phyloP scores from a whole-genome alignment of 163 green algal species.

The Volvox carteri region DNA sequence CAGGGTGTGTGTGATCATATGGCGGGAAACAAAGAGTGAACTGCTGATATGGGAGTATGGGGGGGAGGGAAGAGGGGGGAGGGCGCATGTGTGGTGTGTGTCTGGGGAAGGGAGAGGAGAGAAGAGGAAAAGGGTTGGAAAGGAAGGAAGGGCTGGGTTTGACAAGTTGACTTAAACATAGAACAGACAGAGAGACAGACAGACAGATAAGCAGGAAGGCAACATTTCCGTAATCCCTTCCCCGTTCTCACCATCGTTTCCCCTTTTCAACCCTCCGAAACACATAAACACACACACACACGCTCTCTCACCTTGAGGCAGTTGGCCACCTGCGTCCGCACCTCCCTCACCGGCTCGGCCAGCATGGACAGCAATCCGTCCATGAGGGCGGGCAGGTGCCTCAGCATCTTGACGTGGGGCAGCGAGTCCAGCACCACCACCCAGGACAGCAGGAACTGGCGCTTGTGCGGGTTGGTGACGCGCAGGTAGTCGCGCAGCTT shows the following conservation, averaged over 20 bases:
- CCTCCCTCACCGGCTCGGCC: slow-evolving; percentile 82
- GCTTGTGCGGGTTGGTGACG: slow-evolving; percentile 90
- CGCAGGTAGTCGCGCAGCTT: slow-evolving; percentile 87
- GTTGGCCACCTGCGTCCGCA: slow-evolving; percentile 65
- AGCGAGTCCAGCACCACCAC: slow-evolving; percentile 88
- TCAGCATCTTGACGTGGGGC: slow-evolving; percentile 93
- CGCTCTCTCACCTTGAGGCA: slow-evolving; percentile 57
- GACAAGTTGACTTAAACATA: slow-evolving; percentile 41
- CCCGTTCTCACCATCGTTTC: too few species aligned
- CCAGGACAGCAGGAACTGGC: slow-evolving; percentile 89
- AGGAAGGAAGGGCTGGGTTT: background rate
- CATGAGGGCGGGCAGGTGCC: slow-evolving; percentile 92
- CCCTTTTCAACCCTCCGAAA: too few species aligned
- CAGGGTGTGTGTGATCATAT: too few species aligned
- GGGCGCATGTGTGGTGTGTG: too few species aligned
- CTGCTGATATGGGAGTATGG: background rate
- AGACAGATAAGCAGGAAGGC: too few species aligned
- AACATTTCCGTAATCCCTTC: too few species aligned
- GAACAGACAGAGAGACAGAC: too few species aligned
- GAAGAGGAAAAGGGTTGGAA: background rate
- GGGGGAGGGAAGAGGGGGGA: background rate
- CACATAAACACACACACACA: too few species aligned
- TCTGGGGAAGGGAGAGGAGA: background rate
- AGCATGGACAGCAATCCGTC: slow-evolving; percentile 90
- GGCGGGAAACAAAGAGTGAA: background rate